phyloP scores from a whole-genome alignment of 2,329 filamentous ascomycete genomes.

The Fusarium sp. region DNA sequence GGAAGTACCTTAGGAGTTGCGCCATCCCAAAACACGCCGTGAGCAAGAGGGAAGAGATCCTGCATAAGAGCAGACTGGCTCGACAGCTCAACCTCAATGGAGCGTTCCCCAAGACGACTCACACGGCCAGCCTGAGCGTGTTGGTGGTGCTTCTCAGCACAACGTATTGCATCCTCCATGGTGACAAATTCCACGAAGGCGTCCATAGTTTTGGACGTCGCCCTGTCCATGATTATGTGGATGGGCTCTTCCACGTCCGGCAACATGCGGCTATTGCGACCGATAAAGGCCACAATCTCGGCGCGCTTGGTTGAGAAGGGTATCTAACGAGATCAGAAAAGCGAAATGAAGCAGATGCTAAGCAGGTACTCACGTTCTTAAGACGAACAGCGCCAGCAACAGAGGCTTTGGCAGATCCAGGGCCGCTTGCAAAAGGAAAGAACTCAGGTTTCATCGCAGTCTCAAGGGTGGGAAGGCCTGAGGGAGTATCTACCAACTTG shows the following conservation, averaged over 20 bases:
- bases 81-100: slow-evolving; percentile 66
- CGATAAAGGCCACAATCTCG: slow-evolving; percentile 68
- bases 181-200: slow-evolving; percentile 67
- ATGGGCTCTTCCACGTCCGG: slow-evolving; percentile 65
- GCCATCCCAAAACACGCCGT: slow-evolving; percentile 65
- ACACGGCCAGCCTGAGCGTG: slow-evolving; percentile 52
- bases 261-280: slow-evolving; percentile 65
- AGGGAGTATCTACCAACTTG: slow-evolving; percentile 47
- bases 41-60: slow-evolving; percentile 68
- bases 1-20: slow-evolving; percentile 53
- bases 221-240: slow-evolving; percentile 73
- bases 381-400: slow-evolving; percentile 60
- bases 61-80: slow-evolving; percentile 67
- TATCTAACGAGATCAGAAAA: slow-evolving; percentile 55
- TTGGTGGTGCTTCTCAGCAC: slow-evolving; percentile 59
- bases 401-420: slow-evolving; percentile 42
- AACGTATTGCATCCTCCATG: slow-evolving; percentile 62
- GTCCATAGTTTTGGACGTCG: slow-evolving; percentile 70
- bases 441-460: slow-evolving; percentile 50
- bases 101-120: slow-evolving; percentile 65
- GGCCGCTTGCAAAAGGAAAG: slow-evolving; percentile 60
- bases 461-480: slow-evolving; percentile 48
- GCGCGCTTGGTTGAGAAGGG: slow-evolving; percentile 63
- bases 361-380: slow-evolving; percentile 56
- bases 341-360: too few species aligned